phyloP scores from a whole-genome alignment of 2,329 filamentous ascomycete genomes.

The Ophiostoma sp. region DNA sequence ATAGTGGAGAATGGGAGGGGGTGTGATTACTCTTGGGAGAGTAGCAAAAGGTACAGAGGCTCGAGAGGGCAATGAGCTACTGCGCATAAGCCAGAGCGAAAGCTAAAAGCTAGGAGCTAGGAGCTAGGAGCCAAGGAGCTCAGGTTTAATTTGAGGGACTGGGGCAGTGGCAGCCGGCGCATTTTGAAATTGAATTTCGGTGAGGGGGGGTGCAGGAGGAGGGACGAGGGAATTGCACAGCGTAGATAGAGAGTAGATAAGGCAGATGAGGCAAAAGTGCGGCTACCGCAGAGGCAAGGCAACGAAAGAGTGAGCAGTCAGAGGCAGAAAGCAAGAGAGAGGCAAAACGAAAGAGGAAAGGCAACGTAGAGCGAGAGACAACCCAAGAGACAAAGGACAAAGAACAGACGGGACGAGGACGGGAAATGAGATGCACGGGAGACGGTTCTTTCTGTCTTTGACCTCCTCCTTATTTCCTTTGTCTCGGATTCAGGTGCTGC shows the following conservation, averaged over 20 bases:
- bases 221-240: too few relatives aligned
- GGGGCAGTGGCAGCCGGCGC: constrained; percentile 15
- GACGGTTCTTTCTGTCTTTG: neutral
- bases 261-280: neutral
- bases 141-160: constrained; percentile 23
- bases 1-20: neutral
- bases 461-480: constrained; percentile 5
- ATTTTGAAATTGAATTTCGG: constrained; percentile 19
- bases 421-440: neutral
- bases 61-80: neutral
- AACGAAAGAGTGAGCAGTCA: neutral
- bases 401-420: constrained; percentile 5
- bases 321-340: neutral
- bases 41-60: neutral
- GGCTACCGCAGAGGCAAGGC: neutral
- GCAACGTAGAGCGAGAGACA: neutral
- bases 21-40: neutral
- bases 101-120: neutral
- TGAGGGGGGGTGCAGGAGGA: constrained; percentile 1
- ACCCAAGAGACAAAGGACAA: neutral
- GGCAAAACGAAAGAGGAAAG: neutral
- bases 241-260: neutral
- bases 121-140: constrained; percentile 12
- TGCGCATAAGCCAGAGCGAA: neutral
- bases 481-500: constrained; percentile 10